phyloP scores from a whole-genome alignment of 1,139 yeast species.

The Ashbya aceris region DNA sequence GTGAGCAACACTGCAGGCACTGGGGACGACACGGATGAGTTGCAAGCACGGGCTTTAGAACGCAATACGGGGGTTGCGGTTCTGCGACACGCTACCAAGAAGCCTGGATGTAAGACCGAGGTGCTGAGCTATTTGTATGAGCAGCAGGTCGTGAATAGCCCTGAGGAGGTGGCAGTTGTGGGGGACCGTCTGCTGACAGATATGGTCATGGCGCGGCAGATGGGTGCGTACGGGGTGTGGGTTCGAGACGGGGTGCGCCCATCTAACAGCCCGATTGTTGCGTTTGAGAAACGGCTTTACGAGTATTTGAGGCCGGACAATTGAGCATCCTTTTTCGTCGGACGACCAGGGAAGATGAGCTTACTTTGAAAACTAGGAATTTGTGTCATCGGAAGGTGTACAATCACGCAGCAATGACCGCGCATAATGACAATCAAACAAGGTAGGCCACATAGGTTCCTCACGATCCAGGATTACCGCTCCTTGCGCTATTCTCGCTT shows the following conservation, averaged over 20 bases:
- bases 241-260: conserved; percentile 56
- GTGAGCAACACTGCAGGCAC: conserved; percentile 96
- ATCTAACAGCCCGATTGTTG: conserved; percentile 16
- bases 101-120: conserved; percentile 81
- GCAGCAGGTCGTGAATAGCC: conserved; percentile 38
- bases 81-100: conserved; percentile 66
- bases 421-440: neutral
- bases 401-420: too few species aligned
- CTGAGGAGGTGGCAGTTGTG: conserved; percentile 68
- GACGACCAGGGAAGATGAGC: neutral
- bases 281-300: conserved; percentile 20
- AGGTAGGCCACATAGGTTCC: conserved; percentile 1
- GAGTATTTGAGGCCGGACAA: conserved; percentile 5
- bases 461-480: conserved; percentile 2
- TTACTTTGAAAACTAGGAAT: neutral
- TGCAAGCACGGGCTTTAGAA: conserved; percentile 62
- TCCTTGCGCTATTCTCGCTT: conserved; percentile 2
- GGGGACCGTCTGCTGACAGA: conserved; percentile 93
- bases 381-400: neutral
- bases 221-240: conserved; percentile 89
- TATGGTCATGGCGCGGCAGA: conserved; percentile 84
- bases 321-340: neutral
- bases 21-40: conserved; percentile 51
- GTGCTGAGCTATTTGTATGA: conserved; percentile 48
- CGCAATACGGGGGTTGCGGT: conserved; percentile 66